These are phyloP conservation scores for Neurospora terricola DNA, from an alignment of 495 filamentous ascomycete genomes.

Conservation along the genomic window DNA sequence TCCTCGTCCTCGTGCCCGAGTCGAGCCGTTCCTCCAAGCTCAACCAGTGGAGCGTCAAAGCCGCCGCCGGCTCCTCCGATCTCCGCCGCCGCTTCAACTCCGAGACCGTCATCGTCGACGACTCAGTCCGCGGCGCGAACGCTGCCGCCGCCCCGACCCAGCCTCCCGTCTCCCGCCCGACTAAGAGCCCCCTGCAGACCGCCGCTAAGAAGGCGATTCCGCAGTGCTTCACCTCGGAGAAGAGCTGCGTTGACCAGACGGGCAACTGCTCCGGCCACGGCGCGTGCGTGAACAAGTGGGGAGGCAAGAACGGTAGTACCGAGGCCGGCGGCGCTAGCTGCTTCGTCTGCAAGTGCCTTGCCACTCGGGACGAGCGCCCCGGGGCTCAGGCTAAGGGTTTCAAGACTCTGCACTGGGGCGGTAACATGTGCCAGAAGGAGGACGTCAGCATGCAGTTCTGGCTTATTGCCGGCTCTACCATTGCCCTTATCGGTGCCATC, in stretches of 20 bases:
- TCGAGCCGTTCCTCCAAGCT: slow-evolving; percentile 25
- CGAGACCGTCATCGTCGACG: slow-evolving; percentile 25
- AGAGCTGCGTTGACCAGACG: slow-evolving; percentile 52
- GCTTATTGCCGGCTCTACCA: slow-evolving; percentile 60
- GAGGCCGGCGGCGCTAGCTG: slow-evolving; percentile 39
- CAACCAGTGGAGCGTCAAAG: slow-evolving; percentile 20
- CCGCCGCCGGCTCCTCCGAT: slow-evolving; percentile 19
- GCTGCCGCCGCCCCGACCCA: slow-evolving; percentile 12
- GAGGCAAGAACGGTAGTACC: slow-evolving; percentile 15
- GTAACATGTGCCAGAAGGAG: slow-evolving; percentile 80
- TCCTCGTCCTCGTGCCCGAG: slow-evolving; percentile 35
- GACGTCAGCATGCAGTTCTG: slow-evolving; percentile 84
- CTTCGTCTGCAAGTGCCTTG: slow-evolving; percentile 65
- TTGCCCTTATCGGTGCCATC: slow-evolving; percentile 51
- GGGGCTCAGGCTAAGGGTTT: slow-evolving; percentile 3
- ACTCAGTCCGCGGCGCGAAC: slow-evolving; percentile 4
- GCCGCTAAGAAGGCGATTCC: slow-evolving; percentile 26
- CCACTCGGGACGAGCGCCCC: slow-evolving; percentile 33
- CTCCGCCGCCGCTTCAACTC: slow-evolving; percentile 25
- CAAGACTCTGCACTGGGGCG: slow-evolving; percentile 56
- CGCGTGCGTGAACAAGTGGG: slow-evolving; percentile 51
- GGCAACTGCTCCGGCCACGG: slow-evolving; percentile 71
- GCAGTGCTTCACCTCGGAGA: slow-evolving; percentile 54
- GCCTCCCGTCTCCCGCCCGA: slow-evolving; percentile 10
- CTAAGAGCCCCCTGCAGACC: slow-evolving; percentile 7